These are phyloP conservation scores for Casuarina cunninghamiana DNA, from an alignment of 306 rosid genomes.

Conservation along the genomic window DNA sequence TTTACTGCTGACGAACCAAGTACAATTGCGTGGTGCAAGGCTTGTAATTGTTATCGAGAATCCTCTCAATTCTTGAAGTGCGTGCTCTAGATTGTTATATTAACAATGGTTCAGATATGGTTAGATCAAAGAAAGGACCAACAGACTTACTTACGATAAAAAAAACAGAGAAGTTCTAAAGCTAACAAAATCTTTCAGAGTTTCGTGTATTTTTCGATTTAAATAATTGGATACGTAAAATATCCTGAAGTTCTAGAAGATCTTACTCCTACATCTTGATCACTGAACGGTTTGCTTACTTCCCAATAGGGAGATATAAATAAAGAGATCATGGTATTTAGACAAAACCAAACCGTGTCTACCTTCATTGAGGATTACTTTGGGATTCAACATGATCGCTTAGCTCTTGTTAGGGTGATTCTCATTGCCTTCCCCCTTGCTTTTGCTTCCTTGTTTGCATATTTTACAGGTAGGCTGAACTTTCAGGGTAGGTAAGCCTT, in stretches of 20 bases:
- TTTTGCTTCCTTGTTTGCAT: background rate
- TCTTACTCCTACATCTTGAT: conserved; percentile 7
- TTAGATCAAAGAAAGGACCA: too few relatives aligned
- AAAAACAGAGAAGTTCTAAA: too few relatives aligned
- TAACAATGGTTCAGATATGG: too few relatives aligned
- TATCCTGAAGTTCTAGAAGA: background rate
- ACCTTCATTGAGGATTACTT: background rate
- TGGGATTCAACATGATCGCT: background rate
- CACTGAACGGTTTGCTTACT: background rate
- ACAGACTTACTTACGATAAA: too few relatives aligned
- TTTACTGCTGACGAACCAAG: too few relatives aligned
- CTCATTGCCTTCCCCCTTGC: background rate
- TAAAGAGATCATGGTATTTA: background rate
- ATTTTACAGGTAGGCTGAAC: background rate
- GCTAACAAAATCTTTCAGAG: too few relatives aligned
- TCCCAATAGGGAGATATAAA: conserved; percentile 8
- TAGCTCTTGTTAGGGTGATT: background rate
- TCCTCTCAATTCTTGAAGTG: too few relatives aligned
- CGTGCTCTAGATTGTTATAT: too few relatives aligned
- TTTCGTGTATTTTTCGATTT: too few relatives aligned
- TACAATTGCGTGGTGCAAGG: too few relatives aligned
- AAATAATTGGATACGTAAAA: too few relatives aligned
- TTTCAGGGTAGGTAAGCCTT: background rate
- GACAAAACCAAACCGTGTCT: background rate
- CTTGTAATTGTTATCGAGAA: too few relatives aligned